Evolutionary conservation across 441 rosid species (phyloP).

Genomic region (Populus hybrid): DNA sequence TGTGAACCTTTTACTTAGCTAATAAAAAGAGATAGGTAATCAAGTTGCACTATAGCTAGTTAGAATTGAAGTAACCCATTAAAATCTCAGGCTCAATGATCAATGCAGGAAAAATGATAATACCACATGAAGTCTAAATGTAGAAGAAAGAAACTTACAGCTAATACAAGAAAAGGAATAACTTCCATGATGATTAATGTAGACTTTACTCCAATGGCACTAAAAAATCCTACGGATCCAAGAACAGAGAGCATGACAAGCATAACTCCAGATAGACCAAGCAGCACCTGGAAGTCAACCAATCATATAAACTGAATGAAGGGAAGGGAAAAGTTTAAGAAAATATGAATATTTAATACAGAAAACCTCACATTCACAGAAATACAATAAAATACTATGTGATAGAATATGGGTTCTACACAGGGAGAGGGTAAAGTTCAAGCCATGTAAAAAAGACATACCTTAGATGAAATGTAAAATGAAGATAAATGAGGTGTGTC

Average conservation of each 20-base stretch:
- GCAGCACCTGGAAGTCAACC: slow-evolving; percentile 65
- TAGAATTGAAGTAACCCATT: not conserved
- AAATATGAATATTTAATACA: not conserved
- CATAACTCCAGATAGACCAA: slow-evolving; percentile 94
- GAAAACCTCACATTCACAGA: not conserved
- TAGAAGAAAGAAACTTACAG: slow-evolving; percentile 62
- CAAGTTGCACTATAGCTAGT: too few species aligned
- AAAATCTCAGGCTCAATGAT: not conserved
- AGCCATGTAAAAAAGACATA: slow-evolving; percentile 24
- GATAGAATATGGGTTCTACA: not conserved
- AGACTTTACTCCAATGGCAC: slow-evolving; percentile 92
- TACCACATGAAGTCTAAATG: not conserved
- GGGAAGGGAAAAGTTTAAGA: slow-evolving; percentile 1
- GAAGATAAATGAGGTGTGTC: slow-evolving; percentile 68
- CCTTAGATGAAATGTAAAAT: slow-evolving; percentile 89
- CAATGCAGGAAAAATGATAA: not conserved
- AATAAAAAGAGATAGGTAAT: not conserved
- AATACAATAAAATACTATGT: not conserved
- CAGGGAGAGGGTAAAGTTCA: slow-evolving; percentile 1
- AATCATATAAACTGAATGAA: slow-evolving; percentile 15
- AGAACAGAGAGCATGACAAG: slow-evolving; percentile 98
- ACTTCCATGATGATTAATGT: slow-evolving; percentile 99
- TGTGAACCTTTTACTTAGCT: not conserved
- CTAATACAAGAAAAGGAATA: slow-evolving; percentile 96
- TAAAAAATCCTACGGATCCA: slow-evolving; percentile 94